These are phyloP conservation scores for Pythium phragmitis DNA, from an alignment of 352 stramenopile species.

Conservation along the genomic window DNA sequence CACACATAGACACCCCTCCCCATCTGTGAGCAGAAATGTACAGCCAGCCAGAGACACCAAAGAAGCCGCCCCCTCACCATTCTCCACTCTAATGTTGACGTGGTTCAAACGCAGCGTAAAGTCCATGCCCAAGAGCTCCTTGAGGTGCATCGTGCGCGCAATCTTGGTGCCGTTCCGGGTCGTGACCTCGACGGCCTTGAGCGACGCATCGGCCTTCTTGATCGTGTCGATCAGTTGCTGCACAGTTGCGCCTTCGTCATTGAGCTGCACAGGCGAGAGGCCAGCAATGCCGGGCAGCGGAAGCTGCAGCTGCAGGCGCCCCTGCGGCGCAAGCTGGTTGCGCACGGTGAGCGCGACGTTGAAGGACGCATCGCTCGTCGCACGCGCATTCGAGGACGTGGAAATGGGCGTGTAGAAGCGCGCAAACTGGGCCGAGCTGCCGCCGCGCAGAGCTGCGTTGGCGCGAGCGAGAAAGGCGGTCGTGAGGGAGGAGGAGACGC, in stretches of 20 bases:
- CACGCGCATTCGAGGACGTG: slow-evolving; percentile 9
- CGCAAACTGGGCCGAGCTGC: not conserved
- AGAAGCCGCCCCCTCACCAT: slow-evolving; percentile 20
- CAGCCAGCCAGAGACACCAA: not conserved
- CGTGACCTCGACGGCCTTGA: slow-evolving; percentile 68
- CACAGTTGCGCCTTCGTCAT: slow-evolving; percentile 41
- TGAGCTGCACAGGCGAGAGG: slow-evolving; percentile 47
- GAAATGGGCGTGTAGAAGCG: slow-evolving; percentile 18
- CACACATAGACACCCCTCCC: not conserved
- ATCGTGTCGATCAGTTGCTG: slow-evolving; percentile 56
- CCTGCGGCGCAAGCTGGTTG: slow-evolving; percentile 36
- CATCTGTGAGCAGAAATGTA: not conserved
- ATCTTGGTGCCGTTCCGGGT: slow-evolving; percentile 67
- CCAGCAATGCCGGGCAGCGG: slow-evolving; percentile 56
- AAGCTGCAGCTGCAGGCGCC: slow-evolving; percentile 54
- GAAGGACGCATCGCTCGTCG: slow-evolving; percentile 13
- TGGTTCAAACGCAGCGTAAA: slow-evolving; percentile 77
- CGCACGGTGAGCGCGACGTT: slow-evolving; percentile 39
- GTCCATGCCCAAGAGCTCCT: slow-evolving; percentile 58
- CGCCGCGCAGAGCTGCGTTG: not conserved
- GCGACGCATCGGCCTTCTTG: slow-evolving; percentile 42
- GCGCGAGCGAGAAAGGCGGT: slow-evolving; percentile 6
- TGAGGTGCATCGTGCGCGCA: slow-evolving; percentile 59
- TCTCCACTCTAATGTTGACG: slow-evolving; percentile 56
- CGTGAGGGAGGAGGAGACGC: slow-evolving; percentile 1